Evolutionary conservation across 1,139 yeast species (phyloP).

Genomic region (Yamadazyma sp.): DNA sequence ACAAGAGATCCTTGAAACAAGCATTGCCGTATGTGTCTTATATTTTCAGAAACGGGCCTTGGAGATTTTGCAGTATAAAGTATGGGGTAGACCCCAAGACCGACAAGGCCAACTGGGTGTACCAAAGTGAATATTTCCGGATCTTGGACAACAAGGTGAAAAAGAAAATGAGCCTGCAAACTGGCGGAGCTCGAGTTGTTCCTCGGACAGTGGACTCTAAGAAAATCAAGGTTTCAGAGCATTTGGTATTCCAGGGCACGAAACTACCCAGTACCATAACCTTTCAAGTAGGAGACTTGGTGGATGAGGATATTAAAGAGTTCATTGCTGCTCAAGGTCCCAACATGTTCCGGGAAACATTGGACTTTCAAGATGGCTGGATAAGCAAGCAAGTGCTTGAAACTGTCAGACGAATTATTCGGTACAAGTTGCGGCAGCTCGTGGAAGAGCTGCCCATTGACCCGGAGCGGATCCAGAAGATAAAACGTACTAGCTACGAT

Average conservation of each 20-base stretch:
- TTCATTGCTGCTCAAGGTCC: conserved; percentile 43
- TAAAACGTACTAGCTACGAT: conserved; percentile 41
- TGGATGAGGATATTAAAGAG: conserved; percentile 60
- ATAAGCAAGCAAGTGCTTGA: conserved; percentile 59
- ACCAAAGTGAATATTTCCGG: conserved; percentile 86
- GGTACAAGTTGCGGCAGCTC: conserved; percentile 67
- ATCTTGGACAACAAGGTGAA: conserved; percentile 37
- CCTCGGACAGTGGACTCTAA: conserved; percentile 19
- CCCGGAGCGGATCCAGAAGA: conserved; percentile 39
- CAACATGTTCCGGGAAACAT: conserved; percentile 41
- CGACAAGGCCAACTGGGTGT: conserved; percentile 45
- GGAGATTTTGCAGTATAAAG: conserved; percentile 85
- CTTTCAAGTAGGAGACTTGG: conserved; percentile 80
- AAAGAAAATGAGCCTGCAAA: conserved; percentile 6
- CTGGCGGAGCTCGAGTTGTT: conserved; percentile 11
- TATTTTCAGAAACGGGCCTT: conserved; percentile 85
- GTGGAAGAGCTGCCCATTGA: conserved; percentile 45
- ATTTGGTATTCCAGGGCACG: conserved; percentile 71
- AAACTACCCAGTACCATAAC: conserved; percentile 67
- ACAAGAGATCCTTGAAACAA: conserved; percentile 56
- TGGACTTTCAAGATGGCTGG: conserved; percentile 73
- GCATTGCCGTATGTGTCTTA: conserved; percentile 85
- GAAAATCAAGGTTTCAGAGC: conserved; percentile 37
- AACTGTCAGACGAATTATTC: conserved; percentile 64
- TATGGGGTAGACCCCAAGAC: conserved; percentile 76